Base-by-base conservation (phyloP, 495 filamentous ascomycete genomes). In the Penicillium maclennaniae region DNA sequence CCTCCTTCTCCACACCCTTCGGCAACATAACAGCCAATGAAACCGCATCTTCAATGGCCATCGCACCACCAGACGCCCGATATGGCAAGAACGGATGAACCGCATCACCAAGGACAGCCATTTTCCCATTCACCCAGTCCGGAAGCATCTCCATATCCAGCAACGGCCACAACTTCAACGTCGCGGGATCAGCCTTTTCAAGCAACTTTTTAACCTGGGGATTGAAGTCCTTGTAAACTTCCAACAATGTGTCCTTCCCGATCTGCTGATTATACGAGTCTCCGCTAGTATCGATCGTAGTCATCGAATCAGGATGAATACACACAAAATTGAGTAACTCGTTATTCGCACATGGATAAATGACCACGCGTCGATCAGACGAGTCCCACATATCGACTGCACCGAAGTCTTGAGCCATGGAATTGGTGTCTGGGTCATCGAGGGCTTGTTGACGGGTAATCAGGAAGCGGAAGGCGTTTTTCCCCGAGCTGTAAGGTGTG, bases 1-100 rank as follows among this genome's bases (percentile, higher is more conserved):
- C 77, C 1, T 59, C 56, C 0, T 57, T 26, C 2, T 54, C 39
- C 1, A 76, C 73, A 4, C 70, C 78, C 6, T 51, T 28, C 1
- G 75, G 67, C 7, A 87, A 67, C 31, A 87, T 70, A 12, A 79
- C 74, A 12, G 69, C 72, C 1, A 87, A 61, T 1, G 82, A 76
- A 0, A 79, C 77, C 7, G 74, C 84, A 56, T 87, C 84, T 58
- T 87, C 83, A 47, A 85, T 81, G 0, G 82, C 80, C 61, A 79
- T 74, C 0, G 72, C 79, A 23, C 70, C 79, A 7, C 81, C 81
- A 48, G 83, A 82, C 4, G 76, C 81, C 48, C 78, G 75, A 47
- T 79, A 70, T 6, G 81, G 81, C 28, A 76, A 58, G 58, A 86
- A 84, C 6, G 82, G 83, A 67, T 87, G 83, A 25, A 79, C 82